Evolutionary conservation across 129 eudicot species (phyloP), one percentile per base, ranked within the genome.

Genomic region (Centaurea solstitialis): DNA sequence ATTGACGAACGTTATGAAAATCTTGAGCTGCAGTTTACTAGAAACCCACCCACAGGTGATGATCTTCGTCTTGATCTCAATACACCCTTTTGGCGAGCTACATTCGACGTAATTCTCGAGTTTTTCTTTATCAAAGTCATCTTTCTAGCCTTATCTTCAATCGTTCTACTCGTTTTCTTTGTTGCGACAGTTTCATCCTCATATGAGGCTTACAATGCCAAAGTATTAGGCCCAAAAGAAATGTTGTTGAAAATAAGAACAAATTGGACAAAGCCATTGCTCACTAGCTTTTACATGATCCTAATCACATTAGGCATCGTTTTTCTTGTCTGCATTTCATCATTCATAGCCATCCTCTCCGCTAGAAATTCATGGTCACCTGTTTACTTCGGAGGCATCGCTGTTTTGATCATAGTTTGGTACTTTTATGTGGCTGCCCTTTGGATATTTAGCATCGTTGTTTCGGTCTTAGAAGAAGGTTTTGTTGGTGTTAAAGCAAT

Each of bases 361-460:
- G 3, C 70, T 30, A n/a, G 15, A 38, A 40, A 40, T 33, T 75
- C 79, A 28, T 4, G 38, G 26, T 13, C 71, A 38, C 65, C 4
- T 45, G 0, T 21, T 7, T 47, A 68, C 39, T 28, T 50, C 18
- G 70, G n/a, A 40, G 26, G 33, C 13, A 37, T 75, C 59, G 38
- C 22, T 7, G 5, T 75, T 59, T 21, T 64, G 17, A 61, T 43
- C 22, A 17, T 23, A 67, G 18, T 68, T n/a, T 61, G 28, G 10
- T 81, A 47, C 71, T 3, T 74, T n/a, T 76, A 81, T 61, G n/a
- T 74, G 37, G 75, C 73, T 20, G 76, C 71, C 61, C 8, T 67
- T 18, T 81, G 80, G 85, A 67, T 75, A 20, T 9, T 81, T 50
- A 81, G 85, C 15, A 7, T 81, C 15, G 85, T 75, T 53, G 84